Conservation (phyloP, 139 green algal species). For the Deuterostichococcus epilithicus region DNA sequence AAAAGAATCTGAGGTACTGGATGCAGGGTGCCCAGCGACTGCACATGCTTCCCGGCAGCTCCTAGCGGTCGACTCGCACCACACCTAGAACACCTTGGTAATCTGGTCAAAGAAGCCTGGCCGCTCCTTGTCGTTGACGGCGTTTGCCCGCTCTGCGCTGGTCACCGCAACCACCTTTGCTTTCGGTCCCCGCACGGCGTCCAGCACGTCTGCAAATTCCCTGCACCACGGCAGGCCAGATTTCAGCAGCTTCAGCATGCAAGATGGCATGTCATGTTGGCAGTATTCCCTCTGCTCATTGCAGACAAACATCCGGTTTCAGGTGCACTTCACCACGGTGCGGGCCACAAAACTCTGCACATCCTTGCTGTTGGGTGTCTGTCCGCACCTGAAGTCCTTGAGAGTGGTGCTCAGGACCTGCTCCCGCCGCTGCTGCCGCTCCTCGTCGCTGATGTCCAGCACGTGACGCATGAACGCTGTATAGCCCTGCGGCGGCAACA, state of each 20-base stretch:
- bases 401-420: conserved; percentile 67
- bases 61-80: no score
- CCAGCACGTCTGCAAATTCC: conserved; percentile 71
- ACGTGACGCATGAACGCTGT: conserved; percentile 83
- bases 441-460: conserved; percentile 85
- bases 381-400: conserved; percentile 68
- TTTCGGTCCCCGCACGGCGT: conserved; percentile 46
- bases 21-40: no score
- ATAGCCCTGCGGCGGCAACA: conserved; percentile 17
- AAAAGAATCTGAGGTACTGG: no score
- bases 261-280: background rate
- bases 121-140: conserved; percentile 56
- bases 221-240: conserved; percentile 16
- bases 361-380: background rate
- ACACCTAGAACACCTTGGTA: conserved; percentile 35
- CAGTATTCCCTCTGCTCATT: background rate
- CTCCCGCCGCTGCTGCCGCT: conserved; percentile 83
- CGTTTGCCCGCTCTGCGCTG: conserved; percentile 58
- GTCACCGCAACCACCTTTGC: conserved; percentile 82
- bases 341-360: background rate
- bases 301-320: background rate
- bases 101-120: conserved; percentile 74
- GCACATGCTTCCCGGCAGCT: no score
- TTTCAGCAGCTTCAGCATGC: background rate
- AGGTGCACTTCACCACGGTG: background rate